phyloP scores from a whole-genome alignment of 78 protist species.

The slime mould (Dictyostelium discoideum) region DNA sequence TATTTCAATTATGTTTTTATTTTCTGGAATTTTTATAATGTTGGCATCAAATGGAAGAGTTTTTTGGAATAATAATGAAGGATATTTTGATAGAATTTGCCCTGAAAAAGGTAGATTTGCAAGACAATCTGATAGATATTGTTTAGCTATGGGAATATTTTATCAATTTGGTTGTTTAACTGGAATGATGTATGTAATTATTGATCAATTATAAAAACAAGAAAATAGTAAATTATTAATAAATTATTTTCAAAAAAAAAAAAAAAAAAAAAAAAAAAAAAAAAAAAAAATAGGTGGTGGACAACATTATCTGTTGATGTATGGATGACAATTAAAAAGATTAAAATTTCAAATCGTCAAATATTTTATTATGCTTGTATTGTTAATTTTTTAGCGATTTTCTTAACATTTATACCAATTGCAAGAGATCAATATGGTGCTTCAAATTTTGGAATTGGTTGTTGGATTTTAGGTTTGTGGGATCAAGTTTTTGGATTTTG shows the following conservation, averaged over 20 bases:
- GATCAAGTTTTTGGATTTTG: slow-evolving; percentile 13
- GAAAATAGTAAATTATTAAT: too few relatives aligned
- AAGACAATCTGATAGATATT: slow-evolving; percentile 4
- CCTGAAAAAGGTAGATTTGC: neutral
- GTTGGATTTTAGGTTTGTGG: neutral
- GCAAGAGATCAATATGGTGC: neutral
- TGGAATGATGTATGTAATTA: neutral
- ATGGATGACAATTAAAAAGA: neutral
- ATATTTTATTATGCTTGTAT: neutral
- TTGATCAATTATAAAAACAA: too few relatives aligned
- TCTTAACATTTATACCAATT: slow-evolving; percentile 4
- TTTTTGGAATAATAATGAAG: neutral
- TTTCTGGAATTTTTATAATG: neutral
- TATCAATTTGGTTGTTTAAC: slow-evolving; percentile 16
- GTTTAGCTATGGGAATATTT: neutral
- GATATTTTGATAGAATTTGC: neutral
- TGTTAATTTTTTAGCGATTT: neutral
- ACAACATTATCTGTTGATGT: neutral
- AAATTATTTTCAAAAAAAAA: too few relatives aligned
- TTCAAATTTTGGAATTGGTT: neutral
- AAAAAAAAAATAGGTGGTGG: neutral
- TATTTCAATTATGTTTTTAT: neutral
- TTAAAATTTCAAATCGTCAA: neutral
- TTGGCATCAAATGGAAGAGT: neutral
- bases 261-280: too few relatives aligned